Conservation (phyloP, 1,139 yeast genomes). For the Kazachstania sp. region DNA sequence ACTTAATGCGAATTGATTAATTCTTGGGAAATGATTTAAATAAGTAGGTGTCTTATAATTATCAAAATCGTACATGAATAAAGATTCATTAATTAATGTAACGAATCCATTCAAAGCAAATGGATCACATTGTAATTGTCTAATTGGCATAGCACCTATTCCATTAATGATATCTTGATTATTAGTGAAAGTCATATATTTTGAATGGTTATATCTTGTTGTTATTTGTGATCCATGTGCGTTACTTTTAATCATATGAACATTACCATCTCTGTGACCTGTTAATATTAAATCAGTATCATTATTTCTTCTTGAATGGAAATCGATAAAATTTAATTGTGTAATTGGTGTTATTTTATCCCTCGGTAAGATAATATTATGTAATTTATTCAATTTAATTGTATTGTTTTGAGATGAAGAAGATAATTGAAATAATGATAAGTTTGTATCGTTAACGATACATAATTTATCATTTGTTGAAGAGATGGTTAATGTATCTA, state of each 20-base stretch:
- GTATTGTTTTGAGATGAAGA: not conserved
- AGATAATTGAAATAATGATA: constrained; percentile 18
- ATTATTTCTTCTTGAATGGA: constrained; percentile 1
- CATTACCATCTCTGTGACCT: constrained; percentile 26
- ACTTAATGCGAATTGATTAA: constrained; percentile 15
- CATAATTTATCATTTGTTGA: constrained; percentile 12
- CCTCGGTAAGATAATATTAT: constrained; percentile 24
- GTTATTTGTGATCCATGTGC: constrained; percentile 21
- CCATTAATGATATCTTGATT: not conserved
- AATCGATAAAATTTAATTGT: constrained; percentile 12
- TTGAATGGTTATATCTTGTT: constrained; percentile 23
- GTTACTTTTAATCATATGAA: constrained; percentile 22
- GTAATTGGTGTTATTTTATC: constrained; percentile 11
- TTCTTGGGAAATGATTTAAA: constrained; percentile 19
- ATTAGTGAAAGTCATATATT: constrained; percentile 10
- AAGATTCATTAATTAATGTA: constrained; percentile 24
- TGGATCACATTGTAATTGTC: constrained; percentile 16
- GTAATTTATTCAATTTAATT: constrained; percentile 16
- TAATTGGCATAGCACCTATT: constrained; percentile 20
- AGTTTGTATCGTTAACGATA: constrained; percentile 11
- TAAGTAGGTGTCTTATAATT: constrained; percentile 20
- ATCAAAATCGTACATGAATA: constrained; percentile 23
- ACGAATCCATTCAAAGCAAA: constrained; percentile 14
- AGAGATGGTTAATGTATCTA: constrained; percentile 9
- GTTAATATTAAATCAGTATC: constrained; percentile 18